Conservation (phyloP, 768 basidiomycete genomes). For the Pleurotus tuber-regium region DNA sequence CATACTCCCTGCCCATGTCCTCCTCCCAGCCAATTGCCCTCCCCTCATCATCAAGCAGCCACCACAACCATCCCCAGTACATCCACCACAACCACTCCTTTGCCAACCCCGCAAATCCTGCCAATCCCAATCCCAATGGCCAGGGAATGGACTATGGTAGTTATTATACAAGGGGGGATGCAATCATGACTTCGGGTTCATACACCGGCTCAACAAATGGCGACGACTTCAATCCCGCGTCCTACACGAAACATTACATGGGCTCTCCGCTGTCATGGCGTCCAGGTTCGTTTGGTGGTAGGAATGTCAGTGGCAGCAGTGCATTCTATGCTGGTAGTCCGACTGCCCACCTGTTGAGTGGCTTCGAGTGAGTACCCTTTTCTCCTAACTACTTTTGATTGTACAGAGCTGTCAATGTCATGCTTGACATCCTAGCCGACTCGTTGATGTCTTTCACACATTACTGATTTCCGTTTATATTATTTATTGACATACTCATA, state of each 20-base stretch:
- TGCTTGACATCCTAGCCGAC: no score
- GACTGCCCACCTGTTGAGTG: slow-evolving; percentile 57
- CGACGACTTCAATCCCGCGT: slow-evolving; percentile 59
- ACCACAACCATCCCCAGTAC: slow-evolving; percentile 17
- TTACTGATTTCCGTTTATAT: neutral
- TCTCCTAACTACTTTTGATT: no score
- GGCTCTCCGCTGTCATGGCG: slow-evolving; percentile 76
- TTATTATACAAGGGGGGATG: slow-evolving; percentile 12
- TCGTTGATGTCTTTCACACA: neutral
- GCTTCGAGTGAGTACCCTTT: slow-evolving; percentile 61
- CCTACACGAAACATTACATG: slow-evolving; percentile 65
- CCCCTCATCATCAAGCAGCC: slow-evolving; percentile 24
- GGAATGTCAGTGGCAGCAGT: slow-evolving; percentile 19
- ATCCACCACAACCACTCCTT: slow-evolving; percentile 21
- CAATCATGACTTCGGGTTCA: slow-evolving; percentile 48
- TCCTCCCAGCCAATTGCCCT: slow-evolving; percentile 48
- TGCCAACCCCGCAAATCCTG: neutral
- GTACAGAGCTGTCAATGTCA: no score
- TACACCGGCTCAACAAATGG: slow-evolving; percentile 40
- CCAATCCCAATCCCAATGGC: neutral
- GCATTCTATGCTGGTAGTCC: slow-evolving; percentile 59
- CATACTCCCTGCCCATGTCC: slow-evolving; percentile 18
- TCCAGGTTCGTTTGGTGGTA: slow-evolving; percentile 60
- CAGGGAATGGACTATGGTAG: slow-evolving; percentile 10
- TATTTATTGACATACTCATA: neutral